Percentiles rank a stretch among this genome's conserved stretches.
Conservation (phyloP, 192 early-diverging fungal species). For the Linnemannia schmuckeri region DNA sequence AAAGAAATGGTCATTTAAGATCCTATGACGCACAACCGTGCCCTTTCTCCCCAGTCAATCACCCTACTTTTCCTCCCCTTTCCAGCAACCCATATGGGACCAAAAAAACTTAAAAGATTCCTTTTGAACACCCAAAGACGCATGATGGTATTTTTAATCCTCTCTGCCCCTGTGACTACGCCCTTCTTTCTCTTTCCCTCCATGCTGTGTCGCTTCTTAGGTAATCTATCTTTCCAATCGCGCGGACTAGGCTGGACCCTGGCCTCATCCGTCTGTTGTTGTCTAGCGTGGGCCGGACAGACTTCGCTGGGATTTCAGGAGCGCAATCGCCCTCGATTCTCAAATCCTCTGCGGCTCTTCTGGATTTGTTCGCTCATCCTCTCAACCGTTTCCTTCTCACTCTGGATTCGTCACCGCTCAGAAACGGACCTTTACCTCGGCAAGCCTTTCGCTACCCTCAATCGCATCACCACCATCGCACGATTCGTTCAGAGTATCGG, state of each 20-base stretch:
- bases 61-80: no score
- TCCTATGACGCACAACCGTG: neutral
- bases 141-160: neutral
- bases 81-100: neutral
- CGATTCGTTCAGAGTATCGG: conserved; percentile 27
- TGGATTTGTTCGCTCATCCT: conserved; percentile 34
- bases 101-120: neutral
- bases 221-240: conserved; percentile 10
- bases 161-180: neutral
- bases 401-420: conserved; percentile 14
- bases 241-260: conserved; percentile 16
- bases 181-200: neutral
- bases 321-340: conserved; percentile 23
- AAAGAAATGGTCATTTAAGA: neutral
- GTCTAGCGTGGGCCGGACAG: conserved; percentile 34
- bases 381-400: conserved; percentile 25
- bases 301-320: conserved; percentile 24
- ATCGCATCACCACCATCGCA: conserved; percentile 10
- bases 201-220: conserved; percentile 1
- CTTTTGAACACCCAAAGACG: neutral
- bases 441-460: neutral
- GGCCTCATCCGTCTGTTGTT: conserved; percentile 26
- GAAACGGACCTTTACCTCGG: neutral
- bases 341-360: conserved; percentile 23
- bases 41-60: neutral